Evolutionary conservation across 176 grass and related monocot genomes (phyloP).

Genomic region (Bonia amplexicaulis): DNA sequence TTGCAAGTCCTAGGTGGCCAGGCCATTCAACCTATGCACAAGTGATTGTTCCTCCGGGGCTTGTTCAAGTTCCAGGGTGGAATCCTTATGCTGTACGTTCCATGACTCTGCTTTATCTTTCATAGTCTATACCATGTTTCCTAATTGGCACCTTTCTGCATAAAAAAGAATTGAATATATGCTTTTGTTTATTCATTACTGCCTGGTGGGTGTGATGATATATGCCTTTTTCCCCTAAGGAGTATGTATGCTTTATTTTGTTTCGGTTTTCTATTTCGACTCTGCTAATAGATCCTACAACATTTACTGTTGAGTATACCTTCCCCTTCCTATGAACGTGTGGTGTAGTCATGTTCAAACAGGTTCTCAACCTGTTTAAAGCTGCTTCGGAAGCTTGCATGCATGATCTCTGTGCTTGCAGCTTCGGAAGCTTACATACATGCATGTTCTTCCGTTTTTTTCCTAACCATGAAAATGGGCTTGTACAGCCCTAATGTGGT

Average conservation of each 20-base stretch:
- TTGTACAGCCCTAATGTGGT: neutral
- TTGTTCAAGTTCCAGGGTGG: constrained; percentile 84
- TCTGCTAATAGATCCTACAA: neutral
- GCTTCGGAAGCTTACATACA: too few relatives aligned
- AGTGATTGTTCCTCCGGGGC: constrained; percentile 80
- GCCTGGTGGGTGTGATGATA: neutral
- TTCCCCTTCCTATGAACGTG: neutral
- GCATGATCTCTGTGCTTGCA: too few relatives aligned
- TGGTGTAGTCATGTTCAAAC: too few relatives aligned
- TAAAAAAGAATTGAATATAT: neutral
- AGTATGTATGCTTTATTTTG: neutral
- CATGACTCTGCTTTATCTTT: neutral
- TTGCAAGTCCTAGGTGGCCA: constrained; percentile 83
- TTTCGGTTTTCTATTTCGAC: neutral
- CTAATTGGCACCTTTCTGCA: neutral
- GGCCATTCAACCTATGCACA: constrained; percentile 83
- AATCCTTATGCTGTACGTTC: constrained; percentile 72
- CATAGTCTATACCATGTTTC: neutral
- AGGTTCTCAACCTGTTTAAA: too few relatives aligned
- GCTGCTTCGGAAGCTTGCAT: too few relatives aligned
- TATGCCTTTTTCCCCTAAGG: neutral
- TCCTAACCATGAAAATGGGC: too few relatives aligned
- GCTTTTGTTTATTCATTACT: neutral
- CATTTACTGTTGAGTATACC: neutral
- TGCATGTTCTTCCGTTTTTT: too few relatives aligned